Evolutionary conservation across 345 rosid genomes (phyloP).

Genomic region (Alliaria petiolata): DNA sequence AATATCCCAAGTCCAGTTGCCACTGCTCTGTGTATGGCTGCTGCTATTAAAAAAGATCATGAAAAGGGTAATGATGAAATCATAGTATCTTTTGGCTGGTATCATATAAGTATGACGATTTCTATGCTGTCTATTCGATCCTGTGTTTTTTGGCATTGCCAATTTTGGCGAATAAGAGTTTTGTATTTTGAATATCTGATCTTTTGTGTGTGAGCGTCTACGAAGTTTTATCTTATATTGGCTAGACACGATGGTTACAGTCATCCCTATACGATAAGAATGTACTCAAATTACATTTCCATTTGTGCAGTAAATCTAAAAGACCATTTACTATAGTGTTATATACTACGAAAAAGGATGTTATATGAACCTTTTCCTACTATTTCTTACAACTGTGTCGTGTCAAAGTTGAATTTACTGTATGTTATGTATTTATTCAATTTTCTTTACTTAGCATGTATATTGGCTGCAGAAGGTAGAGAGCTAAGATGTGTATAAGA

Average conservation of each 20-base stretch:
- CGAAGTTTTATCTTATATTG: neutral
- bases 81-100: neutral
- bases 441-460: slow-evolving; percentile 19
- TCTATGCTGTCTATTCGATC: neutral
- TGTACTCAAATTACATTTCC: neutral
- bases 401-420: neutral
- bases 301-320: neutral
- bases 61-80: slow-evolving; percentile 65
- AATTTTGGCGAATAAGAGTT: neutral
- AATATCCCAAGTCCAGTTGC: slow-evolving; percentile 77
- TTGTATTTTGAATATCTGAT: neutral
- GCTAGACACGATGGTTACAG: neutral
- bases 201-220: neutral
- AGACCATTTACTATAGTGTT: slow-evolving; percentile 4
- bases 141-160: neutral
- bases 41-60: slow-evolving; percentile 85
- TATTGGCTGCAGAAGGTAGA: slow-evolving; percentile 77
- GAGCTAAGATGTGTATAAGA: too few relatives aligned
- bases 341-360: neutral
- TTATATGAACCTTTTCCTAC: slow-evolving; percentile 1
- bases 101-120: neutral
- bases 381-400: neutral
- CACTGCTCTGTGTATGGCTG: slow-evolving; percentile 92
- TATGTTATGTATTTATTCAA: neutral
- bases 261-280: neutral